phyloP scores from a whole-genome alignment of 306 rosid species.

The Acacia crassicarpa region DNA sequence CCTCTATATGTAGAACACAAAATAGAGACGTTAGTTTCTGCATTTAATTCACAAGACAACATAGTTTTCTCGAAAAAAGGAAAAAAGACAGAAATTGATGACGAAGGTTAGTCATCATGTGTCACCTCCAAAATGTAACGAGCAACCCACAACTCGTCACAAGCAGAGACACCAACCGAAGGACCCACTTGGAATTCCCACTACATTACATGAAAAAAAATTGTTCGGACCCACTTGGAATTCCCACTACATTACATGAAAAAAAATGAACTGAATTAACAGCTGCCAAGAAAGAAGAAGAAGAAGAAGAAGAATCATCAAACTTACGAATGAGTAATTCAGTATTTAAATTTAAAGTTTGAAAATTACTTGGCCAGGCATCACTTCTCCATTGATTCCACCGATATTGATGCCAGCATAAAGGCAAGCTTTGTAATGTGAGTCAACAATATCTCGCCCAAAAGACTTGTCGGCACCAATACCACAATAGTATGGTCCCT shows the following conservation, averaged over 20 bases:
- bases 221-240: conserved; percentile 99
- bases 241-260: conserved; percentile 68
- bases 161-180: conserved; percentile 80
- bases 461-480: conserved; percentile 86
- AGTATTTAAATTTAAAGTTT: not conserved
- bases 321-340: not conserved
- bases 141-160: conserved; percentile 86
- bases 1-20: conserved; percentile 54
- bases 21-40: conserved; percentile 13
- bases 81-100: not conserved
- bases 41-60: not conserved
- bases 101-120: not conserved
- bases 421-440: conserved; percentile 94
- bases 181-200: conserved; percentile 99
- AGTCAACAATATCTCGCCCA: conserved; percentile 81
- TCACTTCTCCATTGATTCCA: conserved; percentile 93
- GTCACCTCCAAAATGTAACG: conserved; percentile 95
- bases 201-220: conserved; percentile 39
- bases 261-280: not conserved
- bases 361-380: conserved; percentile 88
- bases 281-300: not conserved
- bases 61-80: not conserved
- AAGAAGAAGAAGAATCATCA: no score
- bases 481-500: conserved; percentile 97
- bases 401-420: conserved; percentile 89